Base-by-base conservation (phyloP, 176 grass and related monocot genomes). In the Musa schizocarpa region DNA sequence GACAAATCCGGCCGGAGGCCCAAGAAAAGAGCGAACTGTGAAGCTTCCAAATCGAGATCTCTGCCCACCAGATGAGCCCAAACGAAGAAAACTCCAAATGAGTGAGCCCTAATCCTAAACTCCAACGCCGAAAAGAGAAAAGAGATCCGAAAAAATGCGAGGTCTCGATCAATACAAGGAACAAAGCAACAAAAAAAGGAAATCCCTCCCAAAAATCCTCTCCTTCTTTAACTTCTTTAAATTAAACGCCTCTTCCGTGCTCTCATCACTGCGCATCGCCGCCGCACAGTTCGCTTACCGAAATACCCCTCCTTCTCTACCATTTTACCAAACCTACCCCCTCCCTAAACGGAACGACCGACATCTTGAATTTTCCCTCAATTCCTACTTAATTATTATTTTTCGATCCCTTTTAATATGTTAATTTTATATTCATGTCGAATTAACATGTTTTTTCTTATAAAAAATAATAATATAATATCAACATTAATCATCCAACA, bases 1-100 rank as follows among this genome's bases (percentile, higher is more conserved):
- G 24, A 74, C 53, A 29, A 74, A 74, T 55, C 52, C 51, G 23
- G 53, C 16, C 52, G 72, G 13, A 11, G 22, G 21, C 72, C 22
- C 21, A 56, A 43, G 34, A 43, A 43, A 43, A 43, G 34, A 43
- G 34, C 34, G 34, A 25, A 55, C 53, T 17, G 52, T 53, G 56
- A 54, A 50, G 57, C 59, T 63, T 48, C 34, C 59, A 52, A 52
- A 77, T 63, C 58, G 52, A 74, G 13, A 74, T 74, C 50, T 53
- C 21, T 9, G 49, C 53, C 53, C 23, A 21, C 72, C 72, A 74
- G 74, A 64, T 25, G 13, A 22, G 19, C 65, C 57, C 58, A 64
- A 77, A 77, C 23, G 13, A 51, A 24, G 74, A 77, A 61, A 75
- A 75, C 13, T 59, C 26, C 73, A 29, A 61, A 75, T 51, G 48